Conservation (phyloP, 306 rosid genomes). For the Crataegus laevigata region DNA sequence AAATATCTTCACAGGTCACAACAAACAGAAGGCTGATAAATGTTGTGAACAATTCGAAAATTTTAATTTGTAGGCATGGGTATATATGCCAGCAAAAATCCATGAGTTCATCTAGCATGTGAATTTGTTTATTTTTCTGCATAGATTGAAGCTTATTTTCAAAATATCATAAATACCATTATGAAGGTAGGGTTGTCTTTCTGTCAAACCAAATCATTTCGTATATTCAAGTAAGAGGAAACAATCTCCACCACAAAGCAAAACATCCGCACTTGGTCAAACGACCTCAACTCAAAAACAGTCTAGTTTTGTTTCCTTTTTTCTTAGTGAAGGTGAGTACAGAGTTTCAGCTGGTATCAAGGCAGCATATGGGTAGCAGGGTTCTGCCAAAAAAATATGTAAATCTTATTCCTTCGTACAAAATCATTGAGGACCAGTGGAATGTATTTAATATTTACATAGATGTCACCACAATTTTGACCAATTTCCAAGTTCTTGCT, state of each 20-base stretch:
- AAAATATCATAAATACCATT: not conserved
- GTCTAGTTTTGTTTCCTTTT: not conserved
- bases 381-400: not conserved
- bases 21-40: too few relatives aligned
- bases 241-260: not conserved
- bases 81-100: too few relatives aligned
- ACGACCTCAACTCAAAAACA: not conserved
- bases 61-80: too few relatives aligned
- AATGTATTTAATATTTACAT: not conserved
- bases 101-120: not conserved
- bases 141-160: not conserved
- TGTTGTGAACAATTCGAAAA: too few relatives aligned
- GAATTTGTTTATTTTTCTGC: too few relatives aligned
- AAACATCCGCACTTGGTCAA: not conserved
- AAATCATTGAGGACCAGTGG: not conserved
- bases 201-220: not conserved
- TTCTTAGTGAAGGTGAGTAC: too few relatives aligned
- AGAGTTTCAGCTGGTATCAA: too few relatives aligned
- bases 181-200: not conserved
- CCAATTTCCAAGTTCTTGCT: not conserved
- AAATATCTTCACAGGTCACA: too few relatives aligned
- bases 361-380: not conserved
- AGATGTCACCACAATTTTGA: not conserved
- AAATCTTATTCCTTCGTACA: not conserved
- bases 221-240: too few relatives aligned